A percentile compares a stretch with the other conserved stretches of the same genome.
Evolutionary conservation across 2,329 filamentous ascomycete species (phyloP).

Genomic region (Aaosphaeria pasadenensis): DNA sequence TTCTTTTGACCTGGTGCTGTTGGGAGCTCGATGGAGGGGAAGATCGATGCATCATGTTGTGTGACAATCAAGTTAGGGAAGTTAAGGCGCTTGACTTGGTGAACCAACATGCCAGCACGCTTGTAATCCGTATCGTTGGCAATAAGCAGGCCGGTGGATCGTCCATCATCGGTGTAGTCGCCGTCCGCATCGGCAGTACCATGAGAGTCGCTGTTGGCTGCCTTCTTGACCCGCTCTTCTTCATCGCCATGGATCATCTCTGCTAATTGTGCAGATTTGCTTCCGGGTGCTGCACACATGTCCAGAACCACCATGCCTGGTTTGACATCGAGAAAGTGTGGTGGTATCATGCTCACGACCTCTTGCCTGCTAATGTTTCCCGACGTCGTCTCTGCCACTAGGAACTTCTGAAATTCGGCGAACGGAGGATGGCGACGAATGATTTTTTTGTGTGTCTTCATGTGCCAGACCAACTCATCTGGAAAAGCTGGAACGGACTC

Average conservation of each 20-base stretch:
- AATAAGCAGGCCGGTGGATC: slow-evolving; percentile 86
- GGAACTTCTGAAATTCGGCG: slow-evolving; percentile 92
- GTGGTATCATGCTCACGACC: slow-evolving; percentile 98
- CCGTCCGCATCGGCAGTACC: slow-evolving; percentile 49
- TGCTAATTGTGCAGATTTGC: slow-evolving; percentile 92
- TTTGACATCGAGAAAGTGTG: slow-evolving; percentile 83
- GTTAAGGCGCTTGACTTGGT: slow-evolving; percentile 95
- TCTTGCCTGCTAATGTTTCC: slow-evolving; percentile 98
- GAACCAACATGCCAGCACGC: slow-evolving; percentile 93
- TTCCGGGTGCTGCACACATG: slow-evolving; percentile 93
- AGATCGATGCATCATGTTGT: slow-evolving; percentile 96
- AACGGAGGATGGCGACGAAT: slow-evolving; percentile 93
- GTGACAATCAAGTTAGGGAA: slow-evolving; percentile 96
- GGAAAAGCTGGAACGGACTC: slow-evolving; percentile 87
- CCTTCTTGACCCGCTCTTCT: slow-evolving; percentile 76
- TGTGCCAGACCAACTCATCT: slow-evolving; percentile 91
- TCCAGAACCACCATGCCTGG: slow-evolving; percentile 93
- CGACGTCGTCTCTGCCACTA: slow-evolving; percentile 94
- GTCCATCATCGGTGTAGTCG: slow-evolving; percentile 70
- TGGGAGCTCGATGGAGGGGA: slow-evolving; percentile 85
- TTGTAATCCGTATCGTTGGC: slow-evolving; percentile 98
- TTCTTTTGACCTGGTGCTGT: slow-evolving; percentile 53
- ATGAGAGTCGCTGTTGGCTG: slow-evolving; percentile 61
- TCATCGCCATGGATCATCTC: slow-evolving; percentile 93
- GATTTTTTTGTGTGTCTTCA: slow-evolving; percentile 97